Percentiles rank a stretch among this genome's conserved stretches.
These are phyloP conservation scores for Penicillium arizonense DNA, from an alignment of 495 filamentous ascomycete genomes.

Conservation along the genomic window DNA sequence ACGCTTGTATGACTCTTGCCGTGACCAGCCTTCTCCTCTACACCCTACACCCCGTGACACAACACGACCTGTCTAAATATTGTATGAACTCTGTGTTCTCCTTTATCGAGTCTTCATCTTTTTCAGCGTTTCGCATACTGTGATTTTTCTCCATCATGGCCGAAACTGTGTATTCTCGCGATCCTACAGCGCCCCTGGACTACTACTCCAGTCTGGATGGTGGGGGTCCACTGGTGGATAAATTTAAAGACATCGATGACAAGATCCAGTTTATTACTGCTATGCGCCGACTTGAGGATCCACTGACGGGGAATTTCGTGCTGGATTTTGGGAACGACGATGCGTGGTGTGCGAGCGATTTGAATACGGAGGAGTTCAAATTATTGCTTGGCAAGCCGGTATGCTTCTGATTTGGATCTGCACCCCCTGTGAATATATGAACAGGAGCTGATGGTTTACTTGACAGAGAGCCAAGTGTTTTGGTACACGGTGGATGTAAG, in stretches of 20 bases:
- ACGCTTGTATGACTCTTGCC: no score
- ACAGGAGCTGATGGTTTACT: neutral
- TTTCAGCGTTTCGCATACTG: neutral
- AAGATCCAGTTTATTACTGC: slow-evolving; percentile 40
- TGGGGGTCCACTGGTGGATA: slow-evolving; percentile 18
- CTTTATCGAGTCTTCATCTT: neutral
- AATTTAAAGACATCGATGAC: slow-evolving; percentile 58
- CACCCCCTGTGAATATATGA: neutral
- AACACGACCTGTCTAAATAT: no score
- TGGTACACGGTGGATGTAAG: slow-evolving; percentile 69
- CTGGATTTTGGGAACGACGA: slow-evolving; percentile 67
- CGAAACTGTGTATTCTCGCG: slow-evolving; percentile 7
- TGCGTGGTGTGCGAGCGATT: slow-evolving; percentile 61
- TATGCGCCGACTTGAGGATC: slow-evolving; percentile 32
- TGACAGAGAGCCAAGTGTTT: slow-evolving; percentile 39
- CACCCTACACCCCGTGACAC: no score
- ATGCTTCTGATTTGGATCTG: slow-evolving; percentile 4
- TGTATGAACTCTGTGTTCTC: no score
- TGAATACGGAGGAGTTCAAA: slow-evolving; percentile 47
- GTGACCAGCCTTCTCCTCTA: no score
- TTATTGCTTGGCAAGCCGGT: slow-evolving; percentile 32
- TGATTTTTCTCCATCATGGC: slow-evolving; percentile 8
- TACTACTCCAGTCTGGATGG: slow-evolving; percentile 38
- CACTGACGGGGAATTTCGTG: slow-evolving; percentile 59
- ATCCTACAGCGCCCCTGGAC: slow-evolving; percentile 24